A percentile compares a stretch with the other conserved stretches of the same genome.
Evolutionary conservation across 306 rosid species (phyloP).

Genomic region (Prinsepia uniflora): DNA sequence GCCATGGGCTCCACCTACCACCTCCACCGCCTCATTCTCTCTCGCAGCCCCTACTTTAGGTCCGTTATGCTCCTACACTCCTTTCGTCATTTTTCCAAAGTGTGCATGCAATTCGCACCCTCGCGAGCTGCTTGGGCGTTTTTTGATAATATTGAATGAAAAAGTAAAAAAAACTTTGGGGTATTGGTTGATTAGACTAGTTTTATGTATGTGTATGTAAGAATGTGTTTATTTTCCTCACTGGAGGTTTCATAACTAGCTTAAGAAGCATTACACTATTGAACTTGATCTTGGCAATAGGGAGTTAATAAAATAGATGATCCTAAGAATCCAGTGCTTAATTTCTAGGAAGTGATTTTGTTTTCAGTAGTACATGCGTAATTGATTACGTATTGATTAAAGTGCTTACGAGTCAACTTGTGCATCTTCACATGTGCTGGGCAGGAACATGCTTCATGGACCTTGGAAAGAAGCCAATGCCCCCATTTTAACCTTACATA

Average conservation of each 20-base stretch:
- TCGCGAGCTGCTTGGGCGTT: neutral
- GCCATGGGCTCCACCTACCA: slow-evolving; percentile 86
- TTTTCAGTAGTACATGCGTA: neutral
- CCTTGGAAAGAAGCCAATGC: slow-evolving; percentile 99
- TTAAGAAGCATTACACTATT: neutral
- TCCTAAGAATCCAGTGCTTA: too few relatives aligned
- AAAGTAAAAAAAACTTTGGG: neutral
- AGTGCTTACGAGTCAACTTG: neutral
- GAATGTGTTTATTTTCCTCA: neutral
- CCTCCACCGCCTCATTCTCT: slow-evolving; percentile 91
- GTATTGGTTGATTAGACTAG: neutral
- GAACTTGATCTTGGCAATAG: neutral
- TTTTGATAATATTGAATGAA: neutral
- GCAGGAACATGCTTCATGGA: slow-evolving; percentile 98
- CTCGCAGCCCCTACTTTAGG: slow-evolving; percentile 99
- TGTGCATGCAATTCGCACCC: neutral
- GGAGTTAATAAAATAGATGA: neutral
- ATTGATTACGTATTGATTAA: neutral
- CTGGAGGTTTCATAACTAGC: neutral
- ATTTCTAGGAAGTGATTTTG: neutral
- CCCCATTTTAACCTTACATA: slow-evolving; percentile 61
- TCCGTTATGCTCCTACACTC: slow-evolving; percentile 9
- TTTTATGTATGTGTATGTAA: neutral
- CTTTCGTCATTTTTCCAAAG: neutral
- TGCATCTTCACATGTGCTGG: slow-evolving; percentile 14